These are phyloP conservation scores for Talaromyces thailandensis DNA, from an alignment of 495 filamentous ascomycete genomes.

Conservation along the genomic window DNA sequence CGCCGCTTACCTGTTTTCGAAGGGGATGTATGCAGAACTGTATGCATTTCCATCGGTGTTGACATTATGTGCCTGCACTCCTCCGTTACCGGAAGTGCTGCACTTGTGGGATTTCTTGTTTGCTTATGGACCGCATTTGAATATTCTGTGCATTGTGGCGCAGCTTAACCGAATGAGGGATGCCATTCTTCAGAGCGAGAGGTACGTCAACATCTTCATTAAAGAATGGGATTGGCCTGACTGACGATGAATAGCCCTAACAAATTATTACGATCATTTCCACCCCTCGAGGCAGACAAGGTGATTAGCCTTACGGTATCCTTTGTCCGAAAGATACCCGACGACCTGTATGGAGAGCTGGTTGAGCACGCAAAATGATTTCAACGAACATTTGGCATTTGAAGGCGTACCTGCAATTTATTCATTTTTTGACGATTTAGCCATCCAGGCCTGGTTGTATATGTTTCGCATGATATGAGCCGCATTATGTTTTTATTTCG, in stretches of 20 bases:
- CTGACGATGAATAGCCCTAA: constrained; percentile 56
- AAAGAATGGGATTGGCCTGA: constrained; percentile 10
- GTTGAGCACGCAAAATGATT: constrained; percentile 71
- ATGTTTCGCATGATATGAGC: neutral
- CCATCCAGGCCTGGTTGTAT: neutral
- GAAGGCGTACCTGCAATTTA: neutral
- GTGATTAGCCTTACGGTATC: constrained; percentile 73
- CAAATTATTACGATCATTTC: constrained; percentile 83
- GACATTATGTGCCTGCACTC: constrained; percentile 91
- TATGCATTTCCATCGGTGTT: constrained; percentile 97
- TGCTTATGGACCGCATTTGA: constrained; percentile 88
- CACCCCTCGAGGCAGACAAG: constrained; percentile 68
- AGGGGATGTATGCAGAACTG: constrained; percentile 82
- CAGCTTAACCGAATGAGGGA: constrained; percentile 85
- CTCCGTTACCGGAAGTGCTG: constrained; percentile 90
- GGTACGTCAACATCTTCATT: constrained; percentile 41
- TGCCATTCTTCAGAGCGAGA: constrained; percentile 68
- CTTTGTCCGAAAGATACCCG: constrained; percentile 76
- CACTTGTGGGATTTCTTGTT: constrained; percentile 98
- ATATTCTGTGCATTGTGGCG: constrained; percentile 95
- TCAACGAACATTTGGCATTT: neutral
- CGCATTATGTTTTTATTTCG: neutral
- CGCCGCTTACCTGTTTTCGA: constrained; percentile 68
- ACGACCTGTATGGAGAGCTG: constrained; percentile 81
- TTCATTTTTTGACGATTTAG: neutral